These are phyloP conservation scores for Hanseniaspora pseudoguilliermondii DNA, from an alignment of 805 yeast genomes.

Conservation along the genomic window DNA sequence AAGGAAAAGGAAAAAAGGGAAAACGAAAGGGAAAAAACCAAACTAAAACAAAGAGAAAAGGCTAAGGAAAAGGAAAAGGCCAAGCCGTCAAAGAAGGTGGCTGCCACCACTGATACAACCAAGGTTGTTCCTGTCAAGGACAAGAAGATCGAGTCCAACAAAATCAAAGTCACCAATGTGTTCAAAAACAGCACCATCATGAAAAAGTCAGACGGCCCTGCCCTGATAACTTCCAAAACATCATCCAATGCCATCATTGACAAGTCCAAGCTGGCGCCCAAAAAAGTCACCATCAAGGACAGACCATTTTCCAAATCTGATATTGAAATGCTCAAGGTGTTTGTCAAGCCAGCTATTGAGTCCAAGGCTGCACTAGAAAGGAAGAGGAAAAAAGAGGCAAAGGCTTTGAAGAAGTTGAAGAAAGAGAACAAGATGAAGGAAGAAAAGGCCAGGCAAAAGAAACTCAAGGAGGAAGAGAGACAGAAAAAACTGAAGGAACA, in stretches of 20 bases:
- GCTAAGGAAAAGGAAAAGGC: slow-evolving; percentile 17
- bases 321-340: background rate
- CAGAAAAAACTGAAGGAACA: background rate
- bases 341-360: background rate
- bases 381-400: slow-evolving; percentile 2
- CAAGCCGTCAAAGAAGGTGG: slow-evolving; percentile 15
- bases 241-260: slow-evolving; percentile 1
- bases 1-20: slow-evolving; percentile 16
- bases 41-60: slow-evolving; percentile 22
- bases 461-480: background rate
- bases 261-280: background rate
- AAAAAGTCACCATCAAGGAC: background rate
- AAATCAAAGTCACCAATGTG: background rate
- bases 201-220: background rate
- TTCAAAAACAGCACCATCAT: background rate
- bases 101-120: slow-evolving; percentile 14
- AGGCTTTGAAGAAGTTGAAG: background rate
- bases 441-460: background rate
- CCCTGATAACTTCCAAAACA: background rate
- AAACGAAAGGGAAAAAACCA: slow-evolving; percentile 19
- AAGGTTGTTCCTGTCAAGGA: background rate
- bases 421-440: slow-evolving; percentile 1
- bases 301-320: background rate
- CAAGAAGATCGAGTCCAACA: background rate
- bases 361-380: background rate